Base-by-base conservation (phyloP, 176 grass and related monocot species). In the Eragrostis nindensis region DNA sequence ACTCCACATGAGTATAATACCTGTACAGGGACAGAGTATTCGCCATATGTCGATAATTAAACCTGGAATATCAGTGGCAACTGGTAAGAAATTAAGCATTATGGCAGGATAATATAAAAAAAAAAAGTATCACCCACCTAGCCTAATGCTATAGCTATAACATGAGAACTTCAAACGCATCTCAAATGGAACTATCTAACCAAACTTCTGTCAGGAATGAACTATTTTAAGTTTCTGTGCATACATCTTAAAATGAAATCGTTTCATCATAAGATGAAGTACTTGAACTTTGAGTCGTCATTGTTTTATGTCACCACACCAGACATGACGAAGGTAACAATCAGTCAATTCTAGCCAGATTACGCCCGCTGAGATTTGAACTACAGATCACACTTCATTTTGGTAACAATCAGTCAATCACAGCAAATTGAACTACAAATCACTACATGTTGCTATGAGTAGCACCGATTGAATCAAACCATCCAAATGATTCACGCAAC, bases 11-110 rank as follows among this genome's bases (percentile, higher is more conserved):
- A 75, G 73, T 14, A 44, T 8, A 24, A 22, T 90, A 95, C 96
- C 96, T 99, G 73, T 99, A 99, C 25, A 99, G 62, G 61, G 92
- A 99, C 26, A 99, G 80, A 42, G 93, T 95, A 43, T 99, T 99
- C 14, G 93, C 96, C 96, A 99, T 99, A 80, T 99, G 96, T 12
- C 96, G 81, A 74, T 99, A 99, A 91, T 95, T 99, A 82, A 99
- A 99, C 96, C 96, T 99, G 82, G 8, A 87, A 39, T 30, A 74
- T 77, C 40, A 52, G 13, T 11, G 41, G 73, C 30, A 66, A 76
- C 46, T 17, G 30, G 40, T 74, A 71, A 75, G 19, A 36, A 44
- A 32, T 30, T 70, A 71, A 75, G 25, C 19, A 44, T 69, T 43
- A 84, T 46, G 52, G 26, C 1, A 14, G 57, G 7, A 72, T n/a